Conservation (phyloP, 306 rosid species). For the Cyclanthera cordifolia region DNA sequence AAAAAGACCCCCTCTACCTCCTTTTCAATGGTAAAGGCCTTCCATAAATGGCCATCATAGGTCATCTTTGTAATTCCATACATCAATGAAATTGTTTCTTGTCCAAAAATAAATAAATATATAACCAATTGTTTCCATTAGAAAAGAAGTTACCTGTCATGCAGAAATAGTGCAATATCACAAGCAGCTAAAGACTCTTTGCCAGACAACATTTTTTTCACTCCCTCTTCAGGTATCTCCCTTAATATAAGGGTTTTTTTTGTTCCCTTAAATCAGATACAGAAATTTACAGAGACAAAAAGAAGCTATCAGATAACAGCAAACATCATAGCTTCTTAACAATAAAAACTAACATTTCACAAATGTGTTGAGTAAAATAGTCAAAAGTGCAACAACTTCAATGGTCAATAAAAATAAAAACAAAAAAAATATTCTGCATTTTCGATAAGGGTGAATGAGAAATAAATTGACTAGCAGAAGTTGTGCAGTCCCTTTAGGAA, state of each 20-base stretch:
- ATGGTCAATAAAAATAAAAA: neutral
- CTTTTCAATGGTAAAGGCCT: no score
- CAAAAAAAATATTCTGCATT: neutral
- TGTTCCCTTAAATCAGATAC: conserved; percentile 39
- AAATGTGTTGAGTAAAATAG: neutral
- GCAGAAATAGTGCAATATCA: conserved; percentile 81
- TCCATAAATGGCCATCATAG: no score
- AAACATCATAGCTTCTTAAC: neutral
- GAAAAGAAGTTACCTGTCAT: conserved; percentile 50
- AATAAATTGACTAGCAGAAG: neutral
- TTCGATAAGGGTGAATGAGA: neutral
- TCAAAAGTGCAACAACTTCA: neutral
- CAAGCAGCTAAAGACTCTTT: conserved; percentile 91
- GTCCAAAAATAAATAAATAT: neutral
- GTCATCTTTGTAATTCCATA: no score
- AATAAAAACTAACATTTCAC: neutral
- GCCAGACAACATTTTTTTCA: conserved; percentile 41
- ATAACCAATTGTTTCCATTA: neutral
- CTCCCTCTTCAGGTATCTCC: conserved; percentile 87
- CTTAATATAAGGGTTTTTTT: conserved; percentile 61
- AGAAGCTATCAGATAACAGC: neutral
- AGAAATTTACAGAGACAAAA: neutral
- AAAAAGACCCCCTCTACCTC: no score
- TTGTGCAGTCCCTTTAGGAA: neutral
- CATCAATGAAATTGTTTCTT: no score